Conservation (phyloP, 164 flowering plant genomes). For the Pachysandra terminalis region DNA sequence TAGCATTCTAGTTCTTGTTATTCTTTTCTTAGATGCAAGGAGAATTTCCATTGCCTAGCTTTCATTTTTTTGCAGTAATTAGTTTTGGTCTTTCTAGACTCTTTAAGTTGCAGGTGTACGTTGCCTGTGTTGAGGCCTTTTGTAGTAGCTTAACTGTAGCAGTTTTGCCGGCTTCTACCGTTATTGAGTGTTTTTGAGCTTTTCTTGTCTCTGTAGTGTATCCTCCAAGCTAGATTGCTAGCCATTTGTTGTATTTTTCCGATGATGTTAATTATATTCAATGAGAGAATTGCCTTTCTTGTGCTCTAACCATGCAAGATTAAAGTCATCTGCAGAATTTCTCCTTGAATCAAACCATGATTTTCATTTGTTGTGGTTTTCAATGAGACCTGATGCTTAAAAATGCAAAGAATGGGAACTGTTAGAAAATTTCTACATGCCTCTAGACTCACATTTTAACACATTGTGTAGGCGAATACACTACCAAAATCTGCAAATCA, state of each 20-base stretch:
- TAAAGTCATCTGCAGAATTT: too few relatives aligned
- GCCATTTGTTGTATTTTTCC: constrained; percentile 18
- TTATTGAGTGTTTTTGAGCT: constrained; percentile 15
- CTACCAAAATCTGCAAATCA: too few relatives aligned
- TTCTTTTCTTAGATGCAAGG: constrained; percentile 27
- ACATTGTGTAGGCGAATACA: too few relatives aligned
- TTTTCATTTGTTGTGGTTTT: too few relatives aligned
- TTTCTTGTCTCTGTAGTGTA: constrained; percentile 11
- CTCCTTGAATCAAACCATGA: too few relatives aligned
- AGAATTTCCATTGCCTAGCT: constrained; percentile 23
- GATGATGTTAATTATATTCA: constrained; percentile 15
- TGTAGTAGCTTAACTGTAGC: constrained; percentile 12
- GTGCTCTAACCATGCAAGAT: too few relatives aligned
- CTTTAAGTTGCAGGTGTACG: constrained; percentile 25
- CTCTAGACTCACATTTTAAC: too few relatives aligned
- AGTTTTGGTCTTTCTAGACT: too few relatives aligned
- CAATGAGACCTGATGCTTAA: too few relatives aligned
- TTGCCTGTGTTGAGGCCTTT: constrained; percentile 25
- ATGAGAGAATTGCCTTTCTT: constrained; percentile 13
- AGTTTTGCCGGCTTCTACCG: constrained; percentile 23
- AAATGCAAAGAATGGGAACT: too few relatives aligned
- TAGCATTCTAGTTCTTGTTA: constrained; percentile 23
- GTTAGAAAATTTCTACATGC: too few relatives aligned
- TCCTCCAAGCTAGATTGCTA: constrained; percentile 13
- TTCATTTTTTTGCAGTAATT: constrained; percentile 25